A percentile compares a stretch with the other conserved stretches of the same genome.
Conservation (phyloP, 192 early-diverging fungal genomes). For the Rhizoclosmatium sp. region DNA sequence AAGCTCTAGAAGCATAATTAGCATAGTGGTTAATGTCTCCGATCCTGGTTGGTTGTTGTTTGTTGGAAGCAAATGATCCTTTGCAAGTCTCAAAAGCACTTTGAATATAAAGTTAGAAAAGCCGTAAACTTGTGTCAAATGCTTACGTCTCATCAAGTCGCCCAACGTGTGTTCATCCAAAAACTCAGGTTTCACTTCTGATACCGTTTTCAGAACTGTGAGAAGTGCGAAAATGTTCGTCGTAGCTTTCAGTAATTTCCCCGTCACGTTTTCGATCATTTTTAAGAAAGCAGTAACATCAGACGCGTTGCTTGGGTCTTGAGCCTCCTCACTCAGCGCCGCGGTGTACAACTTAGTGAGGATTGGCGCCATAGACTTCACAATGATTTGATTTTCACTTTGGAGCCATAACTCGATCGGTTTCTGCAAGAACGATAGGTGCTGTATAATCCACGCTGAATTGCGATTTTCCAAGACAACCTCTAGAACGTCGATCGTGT, state of each 20-base stretch:
- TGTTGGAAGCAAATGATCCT: constrained; percentile 66
- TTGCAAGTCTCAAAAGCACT: constrained; percentile 83
- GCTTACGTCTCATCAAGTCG: constrained; percentile 61
- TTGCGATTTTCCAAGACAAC: constrained; percentile 69
- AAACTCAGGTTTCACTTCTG: constrained; percentile 25
- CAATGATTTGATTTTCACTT: constrained; percentile 77
- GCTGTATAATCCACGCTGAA: constrained; percentile 68
- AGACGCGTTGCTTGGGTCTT: background rate
- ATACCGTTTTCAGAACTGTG: constrained; percentile 37
- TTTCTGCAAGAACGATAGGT: constrained; percentile 68
- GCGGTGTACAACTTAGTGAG: constrained; percentile 75
- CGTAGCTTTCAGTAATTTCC: constrained; percentile 35
- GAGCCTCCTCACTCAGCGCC: constrained; percentile 19
- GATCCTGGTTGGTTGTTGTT: constrained; percentile 37
- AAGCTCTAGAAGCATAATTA: constrained; percentile 58
- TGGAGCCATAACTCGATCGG: constrained; percentile 75
- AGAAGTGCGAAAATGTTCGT: constrained; percentile 35
- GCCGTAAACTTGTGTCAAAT: no score
- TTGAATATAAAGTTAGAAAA: constrained; percentile 42
- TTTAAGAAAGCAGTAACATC: constrained; percentile 46
- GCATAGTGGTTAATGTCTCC: constrained; percentile 53
- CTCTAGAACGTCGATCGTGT: constrained; percentile 74
- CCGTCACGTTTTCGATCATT: constrained; percentile 46
- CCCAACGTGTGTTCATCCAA: constrained; percentile 64
- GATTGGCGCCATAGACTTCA: constrained; percentile 74